Base-by-base conservation (phyloP, 345 rosid genomes). In the Clausena lansium region DNA sequence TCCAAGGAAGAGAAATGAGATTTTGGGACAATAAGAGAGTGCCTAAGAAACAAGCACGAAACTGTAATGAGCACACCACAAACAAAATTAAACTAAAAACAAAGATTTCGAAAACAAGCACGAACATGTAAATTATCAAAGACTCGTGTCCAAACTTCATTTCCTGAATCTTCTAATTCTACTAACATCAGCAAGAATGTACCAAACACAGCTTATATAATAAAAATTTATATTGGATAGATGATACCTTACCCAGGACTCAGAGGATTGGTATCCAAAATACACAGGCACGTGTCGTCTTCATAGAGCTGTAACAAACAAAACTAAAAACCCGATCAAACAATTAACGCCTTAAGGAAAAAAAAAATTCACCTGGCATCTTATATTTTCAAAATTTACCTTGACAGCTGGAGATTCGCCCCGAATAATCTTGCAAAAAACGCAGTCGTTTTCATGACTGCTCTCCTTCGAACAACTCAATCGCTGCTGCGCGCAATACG, bases 11-110 rank as follows among this genome's bases (percentile, higher is more conserved):
- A 82, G 84, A 84, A 93, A 85, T 93, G 99, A 59, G 90, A 87
- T 78, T 93, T 95, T 4, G 99, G 98, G 67, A 93, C 88, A 72
- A 95, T 88, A 83, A 95, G 97, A 38, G 97, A 93, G 89, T 95
- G 99, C 94, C 99, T 95, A 50, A 67, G 41, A 81, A 72, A 66
- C 57, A 78, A 54, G 20, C n/a, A 60, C 5, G 73, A 24, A 76
- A 30, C 36, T 38, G 35, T 54, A 74, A 75, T 35, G 17, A 83
- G 63, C 20, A 55, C 32, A 61, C 27, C 14, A 38, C 70, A 41
- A 61, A 73, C 30, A 57, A 27, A 50, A 54, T 4, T 2, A 39
- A 47, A 14, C 15, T 4, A 41, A 28, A 24, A 64, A 64, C 14
- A 25, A 17, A 67, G 50, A 70, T 25, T 45, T 52, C 57, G 2